Base-by-base conservation (phyloP, 129 eudicot species). In the Heracleum sosnowskyi region DNA sequence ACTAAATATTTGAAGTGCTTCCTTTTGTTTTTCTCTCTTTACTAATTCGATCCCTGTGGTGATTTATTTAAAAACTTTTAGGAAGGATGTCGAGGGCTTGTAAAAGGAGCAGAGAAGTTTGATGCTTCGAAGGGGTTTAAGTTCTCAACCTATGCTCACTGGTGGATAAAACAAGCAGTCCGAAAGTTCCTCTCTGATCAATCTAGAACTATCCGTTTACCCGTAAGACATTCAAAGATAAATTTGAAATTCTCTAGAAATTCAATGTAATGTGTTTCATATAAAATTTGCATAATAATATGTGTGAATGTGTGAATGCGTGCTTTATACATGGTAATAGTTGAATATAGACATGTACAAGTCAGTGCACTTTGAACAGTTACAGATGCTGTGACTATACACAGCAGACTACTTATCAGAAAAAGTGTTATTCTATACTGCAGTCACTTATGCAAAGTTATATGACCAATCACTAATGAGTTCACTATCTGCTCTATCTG, bases 101-200 rank as follows among this genome's bases (percentile, higher is more conserved):
- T 92, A 69, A 85, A 87, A 83, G 96, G 97, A 28, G 89, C 91
- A 53, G 99, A 96, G 84, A 96, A 92, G 78, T 96, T 96, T 77
- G 99, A 96, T 62, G 91, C 93, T 51, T 81, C 93, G 24, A 92
- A 84, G 83, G 99, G 99, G 78, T 96, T 92, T 78, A 96, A 92
- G 66, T 92, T 96, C 87, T 96, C 97, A 33, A 96, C 99, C 17
- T 96, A 96, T 71, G 99, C 97, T 82, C 97, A 92, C 80, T 96
- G 99, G 99, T 96, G 99, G 99, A 96, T 96, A 46, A 89, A 84
- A 79, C 97, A 96, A 79, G 95, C 99, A 42, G 94, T 95, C 62
- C 90, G 92, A 22, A 92, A 89, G 86, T 90, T 91, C 75, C 96
- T 91, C 62, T 86, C 92, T 80, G 97, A 90, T 82, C 99, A 90